Percentiles rank a stretch among this genome's conserved stretches.
Evolutionary conservation across 345 rosid genomes (phyloP).

Genomic region (Lepidium sativum): DNA sequence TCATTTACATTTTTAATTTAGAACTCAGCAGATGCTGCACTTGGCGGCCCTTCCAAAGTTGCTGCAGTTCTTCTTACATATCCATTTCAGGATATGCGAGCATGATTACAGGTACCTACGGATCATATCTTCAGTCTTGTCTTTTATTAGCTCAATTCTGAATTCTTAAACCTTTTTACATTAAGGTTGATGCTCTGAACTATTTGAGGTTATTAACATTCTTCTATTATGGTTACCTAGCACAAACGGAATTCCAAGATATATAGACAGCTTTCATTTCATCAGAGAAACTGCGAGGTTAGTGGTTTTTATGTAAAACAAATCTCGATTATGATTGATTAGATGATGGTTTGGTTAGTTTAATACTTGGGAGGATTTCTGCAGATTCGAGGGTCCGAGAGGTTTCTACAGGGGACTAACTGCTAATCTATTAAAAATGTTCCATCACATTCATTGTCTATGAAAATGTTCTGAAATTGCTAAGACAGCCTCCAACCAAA

Average conservation of each 20-base stretch:
- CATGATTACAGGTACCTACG: slow-evolving; percentile 65
- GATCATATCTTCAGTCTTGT: background rate
- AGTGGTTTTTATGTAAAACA: background rate
- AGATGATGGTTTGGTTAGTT: background rate
- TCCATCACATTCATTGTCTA: slow-evolving; percentile 84
- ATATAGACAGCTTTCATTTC: slow-evolving; percentile 80
- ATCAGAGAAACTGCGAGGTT: slow-evolving; percentile 67
- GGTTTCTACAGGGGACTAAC: slow-evolving; percentile 90
- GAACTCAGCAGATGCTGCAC: slow-evolving; percentile 83
- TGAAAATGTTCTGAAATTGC: slow-evolving; percentile 68
- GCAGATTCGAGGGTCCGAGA: slow-evolving; percentile 75
- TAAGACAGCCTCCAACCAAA: slow-evolving; percentile 24
- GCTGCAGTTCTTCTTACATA: slow-evolving; percentile 80
- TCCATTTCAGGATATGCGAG: slow-evolving; percentile 90
- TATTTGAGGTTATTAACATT: background rate
- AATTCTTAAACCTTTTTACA: background rate
- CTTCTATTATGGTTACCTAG: slow-evolving; percentile 32
- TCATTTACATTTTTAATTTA: slow-evolving; percentile 16
- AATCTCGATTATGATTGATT: background rate
- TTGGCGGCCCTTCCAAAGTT: slow-evolving; percentile 81
- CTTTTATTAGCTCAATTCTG: background rate
- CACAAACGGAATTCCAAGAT: slow-evolving; percentile 60
- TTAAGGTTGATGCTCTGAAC: background rate
- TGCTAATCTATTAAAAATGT: slow-evolving; percentile 73
- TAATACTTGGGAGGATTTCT: slow-evolving; percentile 6